A percentile compares a stretch with the other conserved stretches of the same genome.
These are phyloP conservation scores for Lactarius psammicola DNA, from an alignment of 768 basidiomycete genomes.

Conservation along the genomic window DNA sequence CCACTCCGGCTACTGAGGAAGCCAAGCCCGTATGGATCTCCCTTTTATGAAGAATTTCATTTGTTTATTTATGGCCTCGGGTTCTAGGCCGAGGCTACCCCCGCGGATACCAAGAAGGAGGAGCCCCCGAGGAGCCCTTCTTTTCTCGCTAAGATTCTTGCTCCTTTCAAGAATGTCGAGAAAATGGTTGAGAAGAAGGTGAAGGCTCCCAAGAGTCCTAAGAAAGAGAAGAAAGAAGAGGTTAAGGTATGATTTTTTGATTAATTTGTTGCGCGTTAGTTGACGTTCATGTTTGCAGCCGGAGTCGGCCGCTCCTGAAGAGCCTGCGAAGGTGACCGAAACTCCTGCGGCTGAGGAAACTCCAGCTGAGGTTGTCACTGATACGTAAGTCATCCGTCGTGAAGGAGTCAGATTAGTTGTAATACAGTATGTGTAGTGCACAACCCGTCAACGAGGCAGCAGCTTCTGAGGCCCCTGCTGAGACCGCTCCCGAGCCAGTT, in stretches of 20 bases:
- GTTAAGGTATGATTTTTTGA: constrained; percentile 46
- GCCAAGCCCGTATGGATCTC: constrained; percentile 36
- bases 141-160: constrained; percentile 74
- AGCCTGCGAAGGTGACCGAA: constrained; percentile 39
- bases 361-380: constrained; percentile 50
- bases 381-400: constrained; percentile 50
- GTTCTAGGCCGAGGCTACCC: constrained; percentile 46
- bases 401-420: not conserved
- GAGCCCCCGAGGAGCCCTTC: constrained; percentile 79
- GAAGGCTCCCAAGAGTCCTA: constrained; percentile 57
- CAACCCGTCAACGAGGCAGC: constrained; percentile 36
- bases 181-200: constrained; percentile 41
- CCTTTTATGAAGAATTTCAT: constrained; percentile 39
- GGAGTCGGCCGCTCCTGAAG: constrained; percentile 40
- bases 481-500: constrained; percentile 35
- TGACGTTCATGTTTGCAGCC: constrained; percentile 24
- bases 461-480: constrained; percentile 27
- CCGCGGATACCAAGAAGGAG: constrained; percentile 60
- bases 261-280: not conserved
- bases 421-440: not conserved
- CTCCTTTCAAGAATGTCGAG: constrained; percentile 59
- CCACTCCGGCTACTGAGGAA: constrained; percentile 34
- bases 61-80: constrained; percentile 7
- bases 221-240: constrained; percentile 80
- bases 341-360: constrained; percentile 63